These are phyloP conservation scores for Wickerhamomyces bovis DNA, from an alignment of 805 yeast species.

Conservation along the genomic window DNA sequence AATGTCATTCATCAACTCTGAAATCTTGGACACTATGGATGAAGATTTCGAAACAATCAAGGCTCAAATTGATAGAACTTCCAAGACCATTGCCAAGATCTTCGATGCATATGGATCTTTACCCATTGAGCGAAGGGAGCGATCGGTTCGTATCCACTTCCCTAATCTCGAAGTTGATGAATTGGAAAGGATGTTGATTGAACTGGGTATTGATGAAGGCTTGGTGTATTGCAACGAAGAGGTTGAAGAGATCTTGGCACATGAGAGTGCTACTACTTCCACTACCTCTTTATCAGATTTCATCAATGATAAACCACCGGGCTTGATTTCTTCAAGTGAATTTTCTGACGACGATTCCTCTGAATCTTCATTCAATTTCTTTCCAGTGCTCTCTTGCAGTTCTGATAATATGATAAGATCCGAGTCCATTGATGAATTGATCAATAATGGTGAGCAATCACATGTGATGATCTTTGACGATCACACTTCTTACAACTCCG, in stretches of 20 bases:
- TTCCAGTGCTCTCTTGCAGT: not conserved
- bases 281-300: not conserved
- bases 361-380: not conserved
- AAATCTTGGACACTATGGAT: constrained; percentile 34
- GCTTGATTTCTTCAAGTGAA: not conserved
- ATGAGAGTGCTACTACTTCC: not conserved
- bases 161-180: constrained; percentile 61
- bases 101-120: constrained; percentile 57
- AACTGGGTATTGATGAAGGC: constrained; percentile 55
- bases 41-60: constrained; percentile 33
- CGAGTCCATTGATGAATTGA: not conserved
- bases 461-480: not conserved
- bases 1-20: constrained; percentile 39
- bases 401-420: not conserved
- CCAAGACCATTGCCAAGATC: constrained; percentile 36
- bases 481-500: not conserved
- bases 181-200: constrained; percentile 51
- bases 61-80: constrained; percentile 35
- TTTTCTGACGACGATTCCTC: not conserved
- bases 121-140: constrained; percentile 45
- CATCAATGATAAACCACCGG: not conserved
- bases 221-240: constrained; percentile 36
- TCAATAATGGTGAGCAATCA: not conserved
- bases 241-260: constrained; percentile 1
- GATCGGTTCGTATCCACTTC: constrained; percentile 53